Evolutionary conservation across 371 early-diverging fungal species (phyloP).

Genomic region (Mucor mucedo): DNA sequence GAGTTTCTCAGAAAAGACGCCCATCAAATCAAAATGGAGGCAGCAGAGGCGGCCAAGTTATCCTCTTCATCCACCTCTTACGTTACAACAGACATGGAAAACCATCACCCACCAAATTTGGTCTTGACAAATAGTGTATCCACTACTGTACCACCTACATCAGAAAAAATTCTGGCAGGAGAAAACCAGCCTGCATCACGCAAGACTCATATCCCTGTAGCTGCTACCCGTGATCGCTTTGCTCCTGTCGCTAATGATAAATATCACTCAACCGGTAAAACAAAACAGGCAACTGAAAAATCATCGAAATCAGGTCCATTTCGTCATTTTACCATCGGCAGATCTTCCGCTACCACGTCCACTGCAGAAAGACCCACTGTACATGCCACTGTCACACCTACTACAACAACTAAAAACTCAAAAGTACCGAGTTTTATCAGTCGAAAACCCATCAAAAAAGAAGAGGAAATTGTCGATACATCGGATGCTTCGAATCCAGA

Average conservation of each 20-base stretch:
- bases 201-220: conserved; percentile 18
- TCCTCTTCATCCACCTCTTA: neutral
- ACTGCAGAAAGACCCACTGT: conserved; percentile 5
- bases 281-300: neutral
- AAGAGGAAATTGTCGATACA: neutral
- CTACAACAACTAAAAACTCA: conserved; percentile 4
- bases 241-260: conserved; percentile 20
- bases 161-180: conserved; percentile 9
- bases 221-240: conserved; percentile 10
- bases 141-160: neutral
- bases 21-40: conserved; percentile 52
- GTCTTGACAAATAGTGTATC: conserved; percentile 21
- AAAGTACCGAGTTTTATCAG: conserved; percentile 23
- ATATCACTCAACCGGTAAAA: conserved; percentile 3
- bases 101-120: conserved; percentile 41
- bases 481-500: conserved; percentile 2
- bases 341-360: conserved; percentile 13
- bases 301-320: neutral
- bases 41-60: conserved; percentile 72
- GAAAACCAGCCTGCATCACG: conserved; percentile 11
- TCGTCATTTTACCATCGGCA: conserved; percentile 11
- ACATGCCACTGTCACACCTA: conserved; percentile 5
- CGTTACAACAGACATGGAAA: conserved; percentile 20
- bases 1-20: conserved; percentile 60
- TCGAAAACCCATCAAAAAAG: conserved; percentile 23